Evolutionary conservation across 192 early-diverging fungal species (phyloP), one percentile per base, ranked within the genome.

Genomic region (Umbelopsis sp.): DNA sequence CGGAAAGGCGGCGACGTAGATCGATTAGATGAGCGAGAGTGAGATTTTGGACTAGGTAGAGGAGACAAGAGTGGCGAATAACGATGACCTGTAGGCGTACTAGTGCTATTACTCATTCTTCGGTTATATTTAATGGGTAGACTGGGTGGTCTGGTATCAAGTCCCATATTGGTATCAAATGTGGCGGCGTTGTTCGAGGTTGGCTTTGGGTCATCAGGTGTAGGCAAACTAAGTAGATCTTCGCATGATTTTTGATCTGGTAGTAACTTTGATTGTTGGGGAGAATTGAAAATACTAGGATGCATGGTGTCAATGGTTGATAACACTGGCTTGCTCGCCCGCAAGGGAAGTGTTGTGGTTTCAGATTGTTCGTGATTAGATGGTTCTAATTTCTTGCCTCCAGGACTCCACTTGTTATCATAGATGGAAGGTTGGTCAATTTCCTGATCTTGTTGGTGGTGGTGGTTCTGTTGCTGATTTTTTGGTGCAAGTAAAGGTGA

Each of bases 81-180:
- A 17, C 56, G 25, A 62, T 32, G 56, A 32, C 56, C 56, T 29
- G 56, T 62, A 17, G 56, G 56, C 4, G 56, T 62, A 32, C 56
- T 62, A n/a, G 56, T 62, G 20, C 56, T 62, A n/a, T 62, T 62
- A 14, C 56, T 62, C 56, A 62, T 36, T 62, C 26, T 7, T 32
- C 56, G 24, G 29, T 17, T 62, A 34, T 62, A 62, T 34, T 62
- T 62, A 34, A 62, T 26, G 24, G 56, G 56, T 20, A 62, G 34
- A 29, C 16, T 62, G 16, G 56, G 56, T 62, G 56, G 4, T 36
- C 34, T 62, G 17, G 56, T 8, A 62, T 41, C 38, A 11, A 41
- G 12, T 41, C 26, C 56, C 16, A 34, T 62, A 32, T 59, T 16
- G 16, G 16, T 32, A 26, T 32, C 31, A 29, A 62, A 20, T 26